Evolutionary conservation across 2,329 filamentous ascomycete species (phyloP).

Genomic region (Coniochaeta hoffmannii): DNA sequence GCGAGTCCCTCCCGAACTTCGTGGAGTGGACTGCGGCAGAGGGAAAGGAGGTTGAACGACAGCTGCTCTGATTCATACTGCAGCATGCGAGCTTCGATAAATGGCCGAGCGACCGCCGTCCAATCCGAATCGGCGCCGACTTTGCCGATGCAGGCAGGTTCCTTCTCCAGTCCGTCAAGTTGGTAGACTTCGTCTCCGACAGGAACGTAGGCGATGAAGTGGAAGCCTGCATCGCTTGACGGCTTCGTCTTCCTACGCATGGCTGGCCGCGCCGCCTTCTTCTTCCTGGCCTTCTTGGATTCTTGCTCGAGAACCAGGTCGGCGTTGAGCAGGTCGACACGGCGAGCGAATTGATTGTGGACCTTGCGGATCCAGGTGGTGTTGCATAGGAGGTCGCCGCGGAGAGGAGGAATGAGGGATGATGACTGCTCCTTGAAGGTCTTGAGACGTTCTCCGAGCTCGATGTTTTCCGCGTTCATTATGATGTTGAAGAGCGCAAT

Average conservation of each 20-base stretch:
- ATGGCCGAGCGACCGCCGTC: slow-evolving; percentile 55
- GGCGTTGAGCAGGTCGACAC: slow-evolving; percentile 67
- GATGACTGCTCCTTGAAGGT: slow-evolving; percentile 68
- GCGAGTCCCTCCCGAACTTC: slow-evolving; percentile 40
- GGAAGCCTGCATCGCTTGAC: slow-evolving; percentile 59
- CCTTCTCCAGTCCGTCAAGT: slow-evolving; percentile 73
- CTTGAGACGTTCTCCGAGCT: slow-evolving; percentile 62
- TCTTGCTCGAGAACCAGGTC: slow-evolving; percentile 52
- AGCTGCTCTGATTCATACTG: slow-evolving; percentile 57
- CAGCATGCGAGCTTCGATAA: slow-evolving; percentile 61
- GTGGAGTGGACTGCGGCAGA: slow-evolving; percentile 59
- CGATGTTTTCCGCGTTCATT: slow-evolving; percentile 66
- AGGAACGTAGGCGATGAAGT: slow-evolving; percentile 87
- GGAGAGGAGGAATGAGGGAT: slow-evolving; percentile 60
- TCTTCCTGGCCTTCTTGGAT: slow-evolving; percentile 21
- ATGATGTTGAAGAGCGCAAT: slow-evolving; percentile 88
- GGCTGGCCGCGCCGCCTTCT: slow-evolving; percentile 15
- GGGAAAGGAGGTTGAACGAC: slow-evolving; percentile 70
- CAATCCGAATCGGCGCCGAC: slow-evolving; percentile 43
- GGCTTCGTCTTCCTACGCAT: slow-evolving; percentile 23
- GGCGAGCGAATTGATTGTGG: slow-evolving; percentile 83
- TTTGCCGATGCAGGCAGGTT: slow-evolving; percentile 58
- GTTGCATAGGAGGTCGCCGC: slow-evolving; percentile 67
- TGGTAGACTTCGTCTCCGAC: slow-evolving; percentile 73
- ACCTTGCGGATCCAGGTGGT: slow-evolving; percentile 71